Percentiles rank a stretch among this genome's conserved stretches.
Conservation (phyloP, 2,329 filamentous ascomycete species). For the Colletotrichum salicis region DNA sequence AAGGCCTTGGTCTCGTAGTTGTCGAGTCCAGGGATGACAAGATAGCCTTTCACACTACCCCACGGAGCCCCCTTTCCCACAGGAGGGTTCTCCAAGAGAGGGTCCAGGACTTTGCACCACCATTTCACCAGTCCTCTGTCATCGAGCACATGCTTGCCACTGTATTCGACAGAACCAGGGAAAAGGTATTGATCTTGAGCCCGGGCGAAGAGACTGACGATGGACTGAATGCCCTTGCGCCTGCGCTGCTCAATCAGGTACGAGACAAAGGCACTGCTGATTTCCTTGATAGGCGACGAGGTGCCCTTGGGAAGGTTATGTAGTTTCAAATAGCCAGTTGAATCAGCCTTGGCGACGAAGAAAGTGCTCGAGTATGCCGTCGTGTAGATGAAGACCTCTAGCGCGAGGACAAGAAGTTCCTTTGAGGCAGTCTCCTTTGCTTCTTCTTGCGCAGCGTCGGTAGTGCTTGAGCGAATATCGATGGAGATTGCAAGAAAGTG, state of each 20-base stretch:
- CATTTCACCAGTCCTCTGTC: conserved; percentile 91
- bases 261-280: conserved; percentile 79
- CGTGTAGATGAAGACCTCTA: conserved; percentile 89
- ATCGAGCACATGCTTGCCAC: conserved; percentile 88
- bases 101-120: conserved; percentile 93
- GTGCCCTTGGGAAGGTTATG: conserved; percentile 71
- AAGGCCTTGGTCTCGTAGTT: conserved; percentile 82
- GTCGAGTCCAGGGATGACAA: conserved; percentile 89
- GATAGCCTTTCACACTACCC: conserved; percentile 74
- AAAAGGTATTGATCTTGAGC: conserved; percentile 96
- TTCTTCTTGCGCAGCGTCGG: conserved; percentile 4
- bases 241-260: conserved; percentile 77
- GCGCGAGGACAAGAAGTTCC: conserved; percentile 79
- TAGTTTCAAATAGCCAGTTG: conserved; percentile 84
- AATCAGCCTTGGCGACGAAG: conserved; percentile 97
- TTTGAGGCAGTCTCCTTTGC: conserved; percentile 38
- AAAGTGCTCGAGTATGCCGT: conserved; percentile 84
- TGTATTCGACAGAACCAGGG: conserved; percentile 87
- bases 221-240: conserved; percentile 72
- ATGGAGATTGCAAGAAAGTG: conserved; percentile 75
- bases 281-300: conserved; percentile 77
- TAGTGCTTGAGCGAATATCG: conserved; percentile 40
- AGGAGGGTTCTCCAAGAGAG: conserved; percentile 68
- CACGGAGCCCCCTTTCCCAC: conserved; percentile 46
- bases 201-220: conserved; percentile 91